A percentile compares a stretch with the other conserved stretches of the same genome.
These are phyloP conservation scores for Astrothelium macrocarpum DNA, from an alignment of 495 filamentous ascomycete genomes.

Conservation along the genomic window DNA sequence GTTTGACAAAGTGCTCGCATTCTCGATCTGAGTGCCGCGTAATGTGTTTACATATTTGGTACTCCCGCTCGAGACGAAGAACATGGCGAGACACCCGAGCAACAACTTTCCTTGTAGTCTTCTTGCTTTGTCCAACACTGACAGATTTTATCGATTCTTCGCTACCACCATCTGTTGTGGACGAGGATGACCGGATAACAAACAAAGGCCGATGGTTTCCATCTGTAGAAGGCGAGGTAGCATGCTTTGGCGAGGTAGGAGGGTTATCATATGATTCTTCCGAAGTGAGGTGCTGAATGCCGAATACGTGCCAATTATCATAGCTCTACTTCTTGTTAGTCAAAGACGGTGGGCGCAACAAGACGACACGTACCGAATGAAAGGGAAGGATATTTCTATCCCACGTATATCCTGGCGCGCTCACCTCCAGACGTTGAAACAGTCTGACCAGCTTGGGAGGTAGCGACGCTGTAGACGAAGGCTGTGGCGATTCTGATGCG, in stretches of 20 bases:
- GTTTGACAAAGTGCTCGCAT: constrained; percentile 61
- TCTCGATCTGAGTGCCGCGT: constrained; percentile 62
- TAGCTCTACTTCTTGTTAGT: constrained; percentile 15
- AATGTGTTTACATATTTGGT: constrained; percentile 64
- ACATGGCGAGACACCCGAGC: constrained; percentile 71
- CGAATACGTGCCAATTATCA: constrained; percentile 36
- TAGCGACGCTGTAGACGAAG: not conserved
- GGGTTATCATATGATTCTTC: not conserved
- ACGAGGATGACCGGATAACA: not conserved
- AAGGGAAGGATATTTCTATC: constrained; percentile 19
- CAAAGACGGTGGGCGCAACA: not conserved
- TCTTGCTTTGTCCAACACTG: not conserved
- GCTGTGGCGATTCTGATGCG: not conserved
- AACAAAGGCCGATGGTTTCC: not conserved
- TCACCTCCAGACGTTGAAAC: not conserved
- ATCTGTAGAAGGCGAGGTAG: not conserved
- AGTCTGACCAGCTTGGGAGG: not conserved
- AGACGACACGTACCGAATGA: constrained; percentile 17
- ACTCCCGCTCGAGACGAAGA: constrained; percentile 73
- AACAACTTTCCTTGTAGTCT: constrained; percentile 40
- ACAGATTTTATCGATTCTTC: not conserved
- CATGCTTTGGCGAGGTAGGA: not conserved
- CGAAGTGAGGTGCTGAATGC: constrained; percentile 11
- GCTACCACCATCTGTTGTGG: not conserved
- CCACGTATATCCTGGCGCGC: constrained; percentile 22